Evolutionary conservation across 805 yeast genomes (phyloP).

Genomic region (Candida parachauliodes): DNA sequence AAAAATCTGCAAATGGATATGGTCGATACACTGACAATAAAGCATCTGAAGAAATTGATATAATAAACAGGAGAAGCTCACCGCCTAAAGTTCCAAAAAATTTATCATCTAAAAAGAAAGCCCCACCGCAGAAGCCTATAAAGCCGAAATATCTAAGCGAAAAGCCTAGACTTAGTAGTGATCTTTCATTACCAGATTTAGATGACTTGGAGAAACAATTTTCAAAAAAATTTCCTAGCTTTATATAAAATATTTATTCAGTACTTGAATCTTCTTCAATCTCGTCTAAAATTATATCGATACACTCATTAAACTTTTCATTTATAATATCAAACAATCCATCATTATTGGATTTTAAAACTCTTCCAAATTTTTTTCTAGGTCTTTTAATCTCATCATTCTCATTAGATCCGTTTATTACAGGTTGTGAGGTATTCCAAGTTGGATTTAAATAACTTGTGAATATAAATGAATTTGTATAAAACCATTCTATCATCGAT

Average conservation of each 20-base stretch:
- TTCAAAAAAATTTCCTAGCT: slow-evolving; percentile 58
- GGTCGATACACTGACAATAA: slow-evolving; percentile 62
- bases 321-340: slow-evolving; percentile 73
- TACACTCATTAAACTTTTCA: slow-evolving; percentile 81
- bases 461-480: slow-evolving; percentile 77
- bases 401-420: slow-evolving; percentile 16
- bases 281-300: slow-evolving; percentile 78
- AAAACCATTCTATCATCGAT: slow-evolving; percentile 87
- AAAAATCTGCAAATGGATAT: slow-evolving; percentile 74
- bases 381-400: slow-evolving; percentile 58
- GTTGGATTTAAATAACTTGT: slow-evolving; percentile 72
- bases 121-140: slow-evolving; percentile 62
- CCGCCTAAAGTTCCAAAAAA: slow-evolving; percentile 38
- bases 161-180: slow-evolving; percentile 27
- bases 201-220: slow-evolving; percentile 60
- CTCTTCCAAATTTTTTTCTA: slow-evolving; percentile 88
- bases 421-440: slow-evolving; percentile 55
- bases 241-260: slow-evolving; percentile 29
- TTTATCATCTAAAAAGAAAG: slow-evolving; percentile 24
- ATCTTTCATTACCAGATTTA: slow-evolving; percentile 46
- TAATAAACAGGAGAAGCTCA: slow-evolving; percentile 21
- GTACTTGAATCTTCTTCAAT: slow-evolving; percentile 46
- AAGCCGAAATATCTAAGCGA: slow-evolving; percentile 56
- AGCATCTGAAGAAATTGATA: slow-evolving; percentile 32
- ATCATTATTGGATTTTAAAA: slow-evolving; percentile 66